phyloP scores from a whole-genome alignment of 129 eudicot genomes.

The Pulicaria dysenterica region DNA sequence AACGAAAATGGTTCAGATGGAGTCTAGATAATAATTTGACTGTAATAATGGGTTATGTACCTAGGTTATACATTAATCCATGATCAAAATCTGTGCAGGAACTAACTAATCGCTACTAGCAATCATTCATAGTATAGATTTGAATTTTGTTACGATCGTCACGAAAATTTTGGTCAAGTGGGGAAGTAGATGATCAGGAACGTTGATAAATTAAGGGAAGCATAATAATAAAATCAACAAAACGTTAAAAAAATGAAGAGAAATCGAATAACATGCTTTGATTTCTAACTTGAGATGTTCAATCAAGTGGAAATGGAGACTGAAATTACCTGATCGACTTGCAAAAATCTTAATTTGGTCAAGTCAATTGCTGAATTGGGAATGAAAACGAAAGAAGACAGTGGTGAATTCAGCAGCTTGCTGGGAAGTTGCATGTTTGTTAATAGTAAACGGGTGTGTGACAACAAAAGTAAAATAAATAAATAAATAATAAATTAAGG shows the following conservation, averaged over 20 bases:
- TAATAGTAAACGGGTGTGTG: neutral
- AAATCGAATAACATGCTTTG: neutral
- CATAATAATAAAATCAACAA: neutral
- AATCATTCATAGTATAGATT: neutral
- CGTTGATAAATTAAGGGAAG: slow-evolving; percentile 14
- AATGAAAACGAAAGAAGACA: neutral
- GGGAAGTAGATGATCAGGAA: neutral
- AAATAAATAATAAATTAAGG: too few relatives aligned
- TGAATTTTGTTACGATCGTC: neutral
- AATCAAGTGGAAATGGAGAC: neutral
- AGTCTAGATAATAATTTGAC: neutral
- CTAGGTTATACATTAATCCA: neutral
- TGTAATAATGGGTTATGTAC: neutral
- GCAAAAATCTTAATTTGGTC: neutral
- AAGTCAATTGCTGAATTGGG: neutral
- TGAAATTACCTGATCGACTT: neutral
- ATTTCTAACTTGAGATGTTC: slow-evolving; percentile 11
- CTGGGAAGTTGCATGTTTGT: neutral
- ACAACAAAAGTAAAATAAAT: too few relatives aligned
- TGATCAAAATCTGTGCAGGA: neutral
- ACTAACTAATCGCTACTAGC: neutral
- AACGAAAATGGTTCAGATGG: too few relatives aligned
- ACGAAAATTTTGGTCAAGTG: too few relatives aligned
- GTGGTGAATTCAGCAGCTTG: too few relatives aligned
- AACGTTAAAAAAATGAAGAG: neutral